Evolutionary conservation across 805 yeast genomes (phyloP).

Genomic region (Barnettozyma populi): DNA sequence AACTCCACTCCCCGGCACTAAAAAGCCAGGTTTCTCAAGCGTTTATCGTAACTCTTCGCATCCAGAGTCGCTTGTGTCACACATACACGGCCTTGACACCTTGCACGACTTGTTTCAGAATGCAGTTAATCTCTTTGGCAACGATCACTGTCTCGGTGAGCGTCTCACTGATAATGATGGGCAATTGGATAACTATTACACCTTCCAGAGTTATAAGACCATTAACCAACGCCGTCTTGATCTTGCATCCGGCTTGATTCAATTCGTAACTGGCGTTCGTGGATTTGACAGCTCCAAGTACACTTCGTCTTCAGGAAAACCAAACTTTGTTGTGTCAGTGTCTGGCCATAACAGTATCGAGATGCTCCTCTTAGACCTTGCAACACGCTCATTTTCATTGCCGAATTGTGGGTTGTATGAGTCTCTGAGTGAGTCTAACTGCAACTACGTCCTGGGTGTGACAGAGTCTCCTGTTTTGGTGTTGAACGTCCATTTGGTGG

Average conservation of each 20-base stretch:
- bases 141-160: slow-evolving; percentile 35
- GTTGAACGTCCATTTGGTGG: slow-evolving; percentile 39
- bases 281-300: slow-evolving; percentile 8
- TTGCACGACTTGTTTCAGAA: slow-evolving; percentile 34
- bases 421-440: slow-evolving; percentile 41
- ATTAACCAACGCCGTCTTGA: slow-evolving; percentile 32
- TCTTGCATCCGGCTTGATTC: slow-evolving; percentile 42
- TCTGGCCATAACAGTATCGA: slow-evolving; percentile 48
- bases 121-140: slow-evolving; percentile 27
- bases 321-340: slow-evolving; percentile 39
- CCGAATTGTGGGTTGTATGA: slow-evolving; percentile 40
- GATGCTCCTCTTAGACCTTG: slow-evolving; percentile 55
- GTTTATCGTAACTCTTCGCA: slow-evolving; percentile 35
- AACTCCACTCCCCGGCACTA: slow-evolving; percentile 31
- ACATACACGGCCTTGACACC: slow-evolving; percentile 29
- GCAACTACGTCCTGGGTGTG: slow-evolving; percentile 45
- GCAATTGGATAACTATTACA: slow-evolving; percentile 34
- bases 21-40: slow-evolving; percentile 38
- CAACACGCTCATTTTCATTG: slow-evolving; percentile 45
- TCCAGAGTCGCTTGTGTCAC: slow-evolving; percentile 18
- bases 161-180: slow-evolving; percentile 23
- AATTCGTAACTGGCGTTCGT: slow-evolving; percentile 24
- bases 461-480: slow-evolving; percentile 51
- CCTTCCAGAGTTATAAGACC: slow-evolving; percentile 34
- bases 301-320: slow-evolving; percentile 10